A percentile compares a stretch with the other conserved stretches of the same genome.
Evolutionary conservation across 495 filamentous ascomycete species (phyloP).

Genomic region (Penicillium bialowiezense): DNA sequence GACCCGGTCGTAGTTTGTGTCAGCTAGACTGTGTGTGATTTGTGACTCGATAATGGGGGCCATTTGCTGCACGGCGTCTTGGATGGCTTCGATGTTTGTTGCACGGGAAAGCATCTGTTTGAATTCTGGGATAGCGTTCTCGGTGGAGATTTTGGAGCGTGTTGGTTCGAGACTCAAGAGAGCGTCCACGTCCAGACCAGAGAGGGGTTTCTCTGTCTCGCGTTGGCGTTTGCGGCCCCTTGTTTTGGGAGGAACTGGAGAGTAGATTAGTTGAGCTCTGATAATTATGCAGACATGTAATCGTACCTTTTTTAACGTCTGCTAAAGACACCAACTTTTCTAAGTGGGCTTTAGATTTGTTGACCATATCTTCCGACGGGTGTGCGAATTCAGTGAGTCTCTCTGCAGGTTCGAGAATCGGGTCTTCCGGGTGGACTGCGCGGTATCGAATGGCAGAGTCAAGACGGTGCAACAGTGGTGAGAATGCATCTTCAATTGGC

Average conservation of each 20-base stretch:
- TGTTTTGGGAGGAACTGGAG: conserved; percentile 79
- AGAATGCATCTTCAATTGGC: conserved; percentile 78
- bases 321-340: conserved; percentile 63
- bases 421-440: conserved; percentile 69
- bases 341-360: conserved; percentile 52
- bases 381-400: conserved; percentile 72
- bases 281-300: conserved; percentile 20
- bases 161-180: conserved; percentile 62
- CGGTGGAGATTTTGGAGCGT: conserved; percentile 61
- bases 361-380: conserved; percentile 64
- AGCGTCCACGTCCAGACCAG: conserved; percentile 81
- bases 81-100: conserved; percentile 58
- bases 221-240: conserved; percentile 68
- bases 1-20: conserved; percentile 69
- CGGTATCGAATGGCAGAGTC: conserved; percentile 80
- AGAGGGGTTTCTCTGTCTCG: conserved; percentile 77
- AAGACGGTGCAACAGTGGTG: conserved; percentile 88
- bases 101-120: conserved; percentile 70
- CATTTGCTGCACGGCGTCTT: conserved; percentile 74
- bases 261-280: background rate
- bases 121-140: conserved; percentile 90
- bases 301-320: conserved; percentile 83
- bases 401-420: conserved; percentile 62
- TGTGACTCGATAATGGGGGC: conserved; percentile 62
- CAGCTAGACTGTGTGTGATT: conserved; percentile 70